These are phyloP conservation scores for Casuarina equisetifolia DNA, from an alignment of 306 rosid species.

Conservation along the genomic window DNA sequence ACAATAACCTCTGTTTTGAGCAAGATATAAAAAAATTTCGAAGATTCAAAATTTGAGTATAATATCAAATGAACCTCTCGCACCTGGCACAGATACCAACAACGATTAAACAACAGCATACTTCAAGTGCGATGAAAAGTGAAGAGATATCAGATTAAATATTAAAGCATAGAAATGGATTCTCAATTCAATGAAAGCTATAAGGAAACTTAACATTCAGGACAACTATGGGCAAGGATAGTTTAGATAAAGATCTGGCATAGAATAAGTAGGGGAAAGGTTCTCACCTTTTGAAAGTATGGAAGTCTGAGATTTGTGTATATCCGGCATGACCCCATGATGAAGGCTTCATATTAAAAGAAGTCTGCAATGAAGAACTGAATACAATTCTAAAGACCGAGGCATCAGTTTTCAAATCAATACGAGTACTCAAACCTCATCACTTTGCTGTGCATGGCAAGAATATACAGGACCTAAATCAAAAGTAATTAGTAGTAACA, in stretches of 20 bases:
- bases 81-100: not conserved
- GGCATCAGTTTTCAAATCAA: not conserved
- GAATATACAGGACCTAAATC: not conserved
- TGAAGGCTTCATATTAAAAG: not conserved
- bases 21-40: not conserved
- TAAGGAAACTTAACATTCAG: not conserved
- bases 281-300: not conserved
- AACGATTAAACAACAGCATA: not conserved
- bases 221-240: not conserved
- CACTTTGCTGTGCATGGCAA: not conserved
- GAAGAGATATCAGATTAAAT: not conserved
- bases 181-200: not conserved
- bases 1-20: not conserved
- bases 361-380: not conserved
- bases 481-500: not conserved
- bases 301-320: not conserved
- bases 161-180: not conserved
- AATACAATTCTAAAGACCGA: not conserved
- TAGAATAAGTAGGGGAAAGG: not conserved
- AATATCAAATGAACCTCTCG: not conserved
- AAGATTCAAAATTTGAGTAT: not conserved
- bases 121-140: not conserved
- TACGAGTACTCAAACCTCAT: not conserved
- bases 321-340: constrained; percentile 5
- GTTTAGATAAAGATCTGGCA: not conserved